Conservation (phyloP, 441 rosid species). For the Erodium trifolium region DNA sequence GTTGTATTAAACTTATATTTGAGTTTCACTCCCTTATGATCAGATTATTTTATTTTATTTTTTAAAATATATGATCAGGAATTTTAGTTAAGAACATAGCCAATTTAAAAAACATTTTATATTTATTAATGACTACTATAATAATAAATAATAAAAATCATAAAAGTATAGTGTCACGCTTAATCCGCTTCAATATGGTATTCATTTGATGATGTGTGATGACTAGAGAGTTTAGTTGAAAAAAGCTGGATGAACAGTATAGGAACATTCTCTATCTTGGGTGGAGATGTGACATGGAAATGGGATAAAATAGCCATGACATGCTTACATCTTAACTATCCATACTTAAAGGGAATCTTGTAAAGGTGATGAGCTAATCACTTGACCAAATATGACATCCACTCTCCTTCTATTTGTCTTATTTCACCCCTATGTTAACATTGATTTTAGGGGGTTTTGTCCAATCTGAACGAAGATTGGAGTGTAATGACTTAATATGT, state of each 20-base stretch:
- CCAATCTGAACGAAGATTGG: no score
- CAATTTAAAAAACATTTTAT: no score
- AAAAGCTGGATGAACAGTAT: neutral
- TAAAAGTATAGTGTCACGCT: no score
- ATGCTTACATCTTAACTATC: neutral
- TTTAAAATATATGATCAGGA: no score
- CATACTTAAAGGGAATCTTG: neutral
- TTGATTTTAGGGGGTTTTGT: neutral
- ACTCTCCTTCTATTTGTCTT: neutral
- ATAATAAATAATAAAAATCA: no score
- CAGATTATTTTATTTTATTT: no score
- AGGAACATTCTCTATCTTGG: neutral
- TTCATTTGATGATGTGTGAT: neutral
- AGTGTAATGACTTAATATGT: neutral
- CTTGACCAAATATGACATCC: neutral
- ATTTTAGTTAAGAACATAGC: no score
- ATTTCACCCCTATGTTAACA: neutral
- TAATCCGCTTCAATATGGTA: neutral
- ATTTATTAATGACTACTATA: no score
- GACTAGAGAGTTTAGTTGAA: neutral
- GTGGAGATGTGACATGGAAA: slow-evolving; percentile 7
- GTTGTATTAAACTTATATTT: no score
- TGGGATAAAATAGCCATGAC: neutral
- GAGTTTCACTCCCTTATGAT: no score
- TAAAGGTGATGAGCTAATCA: neutral